Percentiles rank a stretch among this genome's conserved stretches.
phyloP scores from a whole-genome alignment of 1,284 basidiomycete genomes.

The Rhodotorula sp. region DNA sequence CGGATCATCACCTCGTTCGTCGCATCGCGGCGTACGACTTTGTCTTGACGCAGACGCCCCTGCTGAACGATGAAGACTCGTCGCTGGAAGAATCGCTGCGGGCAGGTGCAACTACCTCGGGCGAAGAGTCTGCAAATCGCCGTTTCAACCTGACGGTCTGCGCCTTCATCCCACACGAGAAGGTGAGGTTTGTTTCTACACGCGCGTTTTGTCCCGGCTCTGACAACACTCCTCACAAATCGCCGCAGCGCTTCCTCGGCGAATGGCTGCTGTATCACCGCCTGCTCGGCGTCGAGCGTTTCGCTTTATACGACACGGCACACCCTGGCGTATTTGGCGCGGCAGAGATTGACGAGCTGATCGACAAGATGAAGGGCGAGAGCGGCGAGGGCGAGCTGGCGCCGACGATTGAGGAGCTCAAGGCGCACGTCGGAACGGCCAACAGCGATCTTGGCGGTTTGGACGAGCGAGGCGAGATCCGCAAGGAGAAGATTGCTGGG shows the following conservation, averaged over 20 bases:
- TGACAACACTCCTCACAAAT: neutral
- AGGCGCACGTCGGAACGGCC: conserved; percentile 14
- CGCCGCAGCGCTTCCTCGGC: conserved; percentile 24
- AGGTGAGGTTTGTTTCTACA: neutral
- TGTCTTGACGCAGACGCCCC: neutral
- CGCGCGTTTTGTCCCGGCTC: neutral
- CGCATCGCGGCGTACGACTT: conserved; percentile 21
- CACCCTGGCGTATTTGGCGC: conserved; percentile 29
- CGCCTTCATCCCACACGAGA: conserved; percentile 30
- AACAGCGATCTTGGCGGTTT: conserved; percentile 19
- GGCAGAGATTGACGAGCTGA: conserved; percentile 29
- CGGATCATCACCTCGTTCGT: conserved; percentile 27
- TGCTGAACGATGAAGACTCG: neutral
- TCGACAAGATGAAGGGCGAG: conserved; percentile 23
- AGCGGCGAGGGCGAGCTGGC: conserved; percentile 22
- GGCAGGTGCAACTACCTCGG: too few relatives aligned
- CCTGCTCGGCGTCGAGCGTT: conserved; percentile 29
- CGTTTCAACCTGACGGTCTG: conserved; percentile 31
- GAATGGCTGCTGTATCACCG: conserved; percentile 37
- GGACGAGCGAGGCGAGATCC: conserved; percentile 22
- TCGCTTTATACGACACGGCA: conserved; percentile 33
- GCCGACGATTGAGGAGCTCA: conserved; percentile 34
- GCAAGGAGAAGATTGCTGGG: conserved; percentile 25
- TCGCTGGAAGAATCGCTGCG: neutral
- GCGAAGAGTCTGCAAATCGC: too few relatives aligned